Conservation (phyloP, 345 rosid genomes). For the Linum usitatissimum region DNA sequence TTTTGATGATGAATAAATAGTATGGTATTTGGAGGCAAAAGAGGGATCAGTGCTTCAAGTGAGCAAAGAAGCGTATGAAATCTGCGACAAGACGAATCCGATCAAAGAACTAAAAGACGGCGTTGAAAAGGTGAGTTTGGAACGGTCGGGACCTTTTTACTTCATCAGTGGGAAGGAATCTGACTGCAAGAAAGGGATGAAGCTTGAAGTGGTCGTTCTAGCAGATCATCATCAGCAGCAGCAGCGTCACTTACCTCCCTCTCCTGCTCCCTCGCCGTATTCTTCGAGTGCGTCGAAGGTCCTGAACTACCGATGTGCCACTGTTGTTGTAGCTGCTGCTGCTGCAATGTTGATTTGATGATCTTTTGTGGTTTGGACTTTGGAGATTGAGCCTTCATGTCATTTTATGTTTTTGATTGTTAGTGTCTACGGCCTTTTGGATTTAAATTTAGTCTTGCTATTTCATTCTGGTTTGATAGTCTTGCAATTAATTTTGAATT, state of each 20-base stretch:
- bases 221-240: slow-evolving; percentile 3
- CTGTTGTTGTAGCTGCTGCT: background rate
- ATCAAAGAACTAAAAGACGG: slow-evolving; percentile 9
- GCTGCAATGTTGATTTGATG: background rate
- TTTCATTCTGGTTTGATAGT: too few species aligned
- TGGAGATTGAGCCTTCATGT: too few species aligned
- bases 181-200: slow-evolving; percentile 18
- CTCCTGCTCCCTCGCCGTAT: background rate
- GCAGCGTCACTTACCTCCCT: background rate
- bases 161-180: slow-evolving; percentile 17
- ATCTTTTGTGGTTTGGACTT: background rate
- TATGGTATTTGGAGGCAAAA: background rate
- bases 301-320: background rate
- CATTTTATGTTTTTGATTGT: too few species aligned
- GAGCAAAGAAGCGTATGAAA: slow-evolving; percentile 12
- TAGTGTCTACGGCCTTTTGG: too few species aligned
- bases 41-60: slow-evolving; percentile 15
- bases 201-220: slow-evolving; percentile 8
- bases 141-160: slow-evolving; percentile 16
- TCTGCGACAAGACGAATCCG: slow-evolving; percentile 14
- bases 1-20: background rate
- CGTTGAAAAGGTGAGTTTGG: slow-evolving; percentile 6
- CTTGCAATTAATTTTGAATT: too few species aligned
- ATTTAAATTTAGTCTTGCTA: too few species aligned
- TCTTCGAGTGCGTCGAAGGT: background rate